Evolutionary conservation across 2,329 filamentous ascomycete species (phyloP).

Genomic region (Beauveria varroae): DNA sequence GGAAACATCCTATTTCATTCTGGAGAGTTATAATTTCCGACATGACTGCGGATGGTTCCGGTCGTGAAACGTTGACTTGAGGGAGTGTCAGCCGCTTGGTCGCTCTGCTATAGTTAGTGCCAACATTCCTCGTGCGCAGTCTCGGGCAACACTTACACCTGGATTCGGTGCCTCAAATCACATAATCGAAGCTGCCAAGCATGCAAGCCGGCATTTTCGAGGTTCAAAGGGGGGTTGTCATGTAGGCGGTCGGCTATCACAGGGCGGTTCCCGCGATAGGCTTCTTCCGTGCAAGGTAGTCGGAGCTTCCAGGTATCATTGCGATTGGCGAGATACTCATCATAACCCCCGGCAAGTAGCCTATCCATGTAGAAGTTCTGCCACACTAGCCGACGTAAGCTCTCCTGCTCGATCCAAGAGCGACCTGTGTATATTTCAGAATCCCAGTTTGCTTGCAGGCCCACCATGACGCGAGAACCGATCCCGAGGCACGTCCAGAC

Average conservation of each 20-base stretch:
- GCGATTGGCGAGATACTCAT: conserved; percentile 31
- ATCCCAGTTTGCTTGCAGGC: conserved; percentile 34
- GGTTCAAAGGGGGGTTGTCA: conserved; percentile 20
- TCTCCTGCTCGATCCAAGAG: conserved; percentile 29
- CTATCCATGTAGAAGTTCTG: conserved; percentile 31
- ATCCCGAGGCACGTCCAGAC: conserved; percentile 33
- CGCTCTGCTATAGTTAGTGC: background rate
- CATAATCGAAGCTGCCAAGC: conserved; percentile 29
- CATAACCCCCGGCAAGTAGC: conserved; percentile 31
- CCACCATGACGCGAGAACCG: conserved; percentile 29
- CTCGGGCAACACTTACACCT: conserved; percentile 21
- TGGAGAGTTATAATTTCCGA: conserved; percentile 29
- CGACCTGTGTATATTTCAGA: conserved; percentile 19
- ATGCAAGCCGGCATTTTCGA: conserved; percentile 23
- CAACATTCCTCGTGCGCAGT: background rate
- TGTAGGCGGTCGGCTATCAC: conserved; percentile 25
- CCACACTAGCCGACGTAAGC: conserved; percentile 30
- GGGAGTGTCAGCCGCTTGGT: conserved; percentile 18
- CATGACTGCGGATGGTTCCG: conserved; percentile 32
- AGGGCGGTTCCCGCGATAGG: conserved; percentile 24
- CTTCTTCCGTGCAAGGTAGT: conserved; percentile 27
- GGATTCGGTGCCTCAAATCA: conserved; percentile 30
- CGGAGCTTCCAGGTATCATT: conserved; percentile 31
- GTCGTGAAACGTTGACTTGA: conserved; percentile 14
- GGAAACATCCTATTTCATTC: conserved; percentile 28